Evolutionary conservation across 768 basidiomycete genomes (phyloP).

Genomic region (Naganishia randhawae): DNA sequence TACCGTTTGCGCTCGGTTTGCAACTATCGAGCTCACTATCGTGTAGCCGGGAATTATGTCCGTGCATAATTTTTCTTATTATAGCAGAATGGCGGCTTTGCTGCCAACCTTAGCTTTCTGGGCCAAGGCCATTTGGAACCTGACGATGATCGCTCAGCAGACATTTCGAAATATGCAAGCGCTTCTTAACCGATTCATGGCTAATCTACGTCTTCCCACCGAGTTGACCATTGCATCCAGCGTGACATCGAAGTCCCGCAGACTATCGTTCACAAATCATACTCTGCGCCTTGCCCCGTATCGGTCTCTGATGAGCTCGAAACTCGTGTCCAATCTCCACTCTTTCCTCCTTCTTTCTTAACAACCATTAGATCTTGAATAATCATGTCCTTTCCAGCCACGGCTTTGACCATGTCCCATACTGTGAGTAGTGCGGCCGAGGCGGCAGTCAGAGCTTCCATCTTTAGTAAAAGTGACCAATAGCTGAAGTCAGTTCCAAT

Average conservation of each 20-base stretch:
- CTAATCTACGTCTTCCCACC: no score
- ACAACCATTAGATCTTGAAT: slow-evolving; percentile 66
- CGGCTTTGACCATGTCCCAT: slow-evolving; percentile 91
- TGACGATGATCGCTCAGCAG: no score
- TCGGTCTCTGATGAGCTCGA: slow-evolving; percentile 20
- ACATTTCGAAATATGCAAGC: no score
- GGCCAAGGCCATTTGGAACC: no score
- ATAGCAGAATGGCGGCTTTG: no score
- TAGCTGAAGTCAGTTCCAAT: not conserved
- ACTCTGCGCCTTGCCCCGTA: not conserved
- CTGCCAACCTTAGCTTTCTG: no score
- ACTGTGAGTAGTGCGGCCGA: slow-evolving; percentile 72
- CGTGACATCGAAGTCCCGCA: not conserved
- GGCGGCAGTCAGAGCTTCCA: slow-evolving; percentile 88
- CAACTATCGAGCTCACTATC: no score
- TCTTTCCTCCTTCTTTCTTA: slow-evolving; percentile 69
- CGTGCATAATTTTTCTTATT: no score
- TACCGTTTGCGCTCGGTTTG: no score
- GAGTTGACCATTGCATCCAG: no score
- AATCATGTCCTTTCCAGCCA: slow-evolving; percentile 81
- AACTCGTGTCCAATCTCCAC: slow-evolving; percentile 60
- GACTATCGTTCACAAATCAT: not conserved
- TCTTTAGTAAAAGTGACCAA: slow-evolving; percentile 52
- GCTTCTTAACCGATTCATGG: no score
- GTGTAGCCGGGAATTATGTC: no score